Conservation (phyloP, 2,329 filamentous ascomycete genomes). For the Didymella glomerata region DNA sequence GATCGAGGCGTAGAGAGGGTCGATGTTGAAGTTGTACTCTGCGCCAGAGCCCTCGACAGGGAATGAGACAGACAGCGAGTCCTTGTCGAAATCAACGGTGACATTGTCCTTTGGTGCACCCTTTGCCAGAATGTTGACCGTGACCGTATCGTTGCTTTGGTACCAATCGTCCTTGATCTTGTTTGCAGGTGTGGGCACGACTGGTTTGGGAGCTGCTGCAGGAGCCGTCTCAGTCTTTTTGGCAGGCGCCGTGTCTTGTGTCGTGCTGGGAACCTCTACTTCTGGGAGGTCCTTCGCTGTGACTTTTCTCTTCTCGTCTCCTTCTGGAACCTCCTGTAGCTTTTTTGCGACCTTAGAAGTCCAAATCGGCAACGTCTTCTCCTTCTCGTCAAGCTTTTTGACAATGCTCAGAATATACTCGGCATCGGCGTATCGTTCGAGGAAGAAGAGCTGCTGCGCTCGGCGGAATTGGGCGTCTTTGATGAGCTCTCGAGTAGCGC, state of each 20-base stretch:
- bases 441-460: constrained; percentile 74
- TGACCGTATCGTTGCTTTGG: constrained; percentile 67
- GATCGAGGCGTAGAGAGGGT: constrained; percentile 73
- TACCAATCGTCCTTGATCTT: constrained; percentile 77
- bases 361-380: constrained; percentile 66
- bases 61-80: constrained; percentile 65
- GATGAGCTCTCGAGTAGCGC: constrained; percentile 78
- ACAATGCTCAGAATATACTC: constrained; percentile 72
- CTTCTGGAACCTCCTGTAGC: constrained; percentile 59
- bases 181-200: constrained; percentile 56
- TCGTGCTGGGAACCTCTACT: constrained; percentile 54
- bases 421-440: constrained; percentile 78
- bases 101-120: constrained; percentile 67
- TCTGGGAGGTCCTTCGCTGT: constrained; percentile 62
- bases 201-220: constrained; percentile 33
- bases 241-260: constrained; percentile 7
- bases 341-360: constrained; percentile 63
- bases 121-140: constrained; percentile 72
- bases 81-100: constrained; percentile 60
- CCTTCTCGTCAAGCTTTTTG: constrained; percentile 61
- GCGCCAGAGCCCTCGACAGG: constrained; percentile 61
- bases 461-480: constrained; percentile 83
- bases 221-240: constrained; percentile 10
- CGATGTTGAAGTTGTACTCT: constrained; percentile 68
- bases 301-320: constrained; percentile 55